These are phyloP conservation scores for Aspergillus leporis DNA, from an alignment of 495 filamentous ascomycete species.

Conservation along the genomic window DNA sequence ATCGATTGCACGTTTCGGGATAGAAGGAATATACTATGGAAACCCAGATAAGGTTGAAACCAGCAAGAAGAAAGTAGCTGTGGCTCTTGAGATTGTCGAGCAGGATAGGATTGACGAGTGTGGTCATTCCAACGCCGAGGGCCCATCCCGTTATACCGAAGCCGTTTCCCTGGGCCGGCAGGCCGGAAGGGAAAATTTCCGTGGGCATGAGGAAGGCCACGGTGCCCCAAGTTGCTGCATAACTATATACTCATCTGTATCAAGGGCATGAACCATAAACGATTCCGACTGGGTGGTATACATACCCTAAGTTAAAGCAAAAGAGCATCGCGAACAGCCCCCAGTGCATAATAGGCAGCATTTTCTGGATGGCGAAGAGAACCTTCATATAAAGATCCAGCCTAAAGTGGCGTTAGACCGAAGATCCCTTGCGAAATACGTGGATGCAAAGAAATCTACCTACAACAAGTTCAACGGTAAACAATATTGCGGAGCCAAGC, in stretches of 20 bases:
- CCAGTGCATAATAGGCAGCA: slow-evolving; percentile 41
- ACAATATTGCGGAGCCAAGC: slow-evolving; percentile 34
- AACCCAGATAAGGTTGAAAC: slow-evolving; percentile 54
- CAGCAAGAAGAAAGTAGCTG: slow-evolving; percentile 55
- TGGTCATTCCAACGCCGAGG: slow-evolving; percentile 55
- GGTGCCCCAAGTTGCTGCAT: slow-evolving; percentile 57
- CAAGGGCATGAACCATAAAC: background rate
- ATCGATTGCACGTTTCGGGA: slow-evolving; percentile 58
- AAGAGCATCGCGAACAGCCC: slow-evolving; percentile 54
- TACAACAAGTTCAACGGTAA: slow-evolving; percentile 38
- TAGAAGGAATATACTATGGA: slow-evolving; percentile 57
- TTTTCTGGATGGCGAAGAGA: slow-evolving; percentile 32
- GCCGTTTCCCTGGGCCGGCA: slow-evolving; percentile 56
- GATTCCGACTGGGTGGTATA: background rate
- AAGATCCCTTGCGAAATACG: background rate
- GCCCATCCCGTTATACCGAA: slow-evolving; percentile 60
- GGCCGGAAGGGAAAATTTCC: slow-evolving; percentile 53
- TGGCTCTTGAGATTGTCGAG: slow-evolving; percentile 45
- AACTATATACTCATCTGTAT: slow-evolving; percentile 23
- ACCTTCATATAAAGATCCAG: slow-evolving; percentile 41
- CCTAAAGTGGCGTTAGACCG: slow-evolving; percentile 20
- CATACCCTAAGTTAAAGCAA: slow-evolving; percentile 50
- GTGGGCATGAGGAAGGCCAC: slow-evolving; percentile 55
- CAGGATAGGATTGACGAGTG: slow-evolving; percentile 54
- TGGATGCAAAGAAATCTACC: background rate